Percentiles rank a stretch among this genome's conserved stretches.
phyloP scores from a whole-genome alignment of 2,329 filamentous ascomycete genomes.

The Venturia nashicola region DNA sequence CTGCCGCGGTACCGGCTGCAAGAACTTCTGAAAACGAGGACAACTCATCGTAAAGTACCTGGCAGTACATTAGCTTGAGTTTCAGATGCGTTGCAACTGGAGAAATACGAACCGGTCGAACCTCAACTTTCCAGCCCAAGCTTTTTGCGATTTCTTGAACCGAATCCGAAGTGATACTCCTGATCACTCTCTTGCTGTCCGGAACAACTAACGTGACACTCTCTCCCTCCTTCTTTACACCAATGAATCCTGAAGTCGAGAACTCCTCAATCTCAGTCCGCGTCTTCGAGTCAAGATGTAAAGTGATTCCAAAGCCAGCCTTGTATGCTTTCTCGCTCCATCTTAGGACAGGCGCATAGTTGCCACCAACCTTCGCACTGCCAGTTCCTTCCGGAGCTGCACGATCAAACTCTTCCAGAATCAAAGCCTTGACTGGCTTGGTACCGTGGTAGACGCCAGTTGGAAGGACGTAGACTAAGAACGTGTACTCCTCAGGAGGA shows the following conservation, averaged over 20 bases:
- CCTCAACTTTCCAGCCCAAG: slow-evolving; percentile 78
- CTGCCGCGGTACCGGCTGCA: slow-evolving; percentile 83
- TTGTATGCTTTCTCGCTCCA: slow-evolving; percentile 72
- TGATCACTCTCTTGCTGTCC: slow-evolving; percentile 76
- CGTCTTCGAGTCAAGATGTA: slow-evolving; percentile 79
- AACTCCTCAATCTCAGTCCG: slow-evolving; percentile 90
- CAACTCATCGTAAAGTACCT: slow-evolving; percentile 53
- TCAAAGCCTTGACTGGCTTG: slow-evolving; percentile 73
- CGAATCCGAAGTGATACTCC: slow-evolving; percentile 72
- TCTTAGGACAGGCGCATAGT: slow-evolving; percentile 84
- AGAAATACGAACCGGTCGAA: slow-evolving; percentile 44
- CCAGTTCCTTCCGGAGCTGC: slow-evolving; percentile 85
- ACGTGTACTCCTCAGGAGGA: slow-evolving; percentile 85
- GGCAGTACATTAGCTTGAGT: background rate
- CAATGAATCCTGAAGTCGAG: slow-evolving; percentile 87
- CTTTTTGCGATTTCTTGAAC: slow-evolving; percentile 62
- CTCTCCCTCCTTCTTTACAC: slow-evolving; percentile 43
- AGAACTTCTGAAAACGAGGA: slow-evolving; percentile 63
- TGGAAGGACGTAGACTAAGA: slow-evolving; percentile 79
- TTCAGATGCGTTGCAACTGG: background rate
- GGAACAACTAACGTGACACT: slow-evolving; percentile 70
- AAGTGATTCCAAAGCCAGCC: slow-evolving; percentile 82
- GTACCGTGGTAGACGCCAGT: slow-evolving; percentile 91
- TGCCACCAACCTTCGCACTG: slow-evolving; percentile 86
- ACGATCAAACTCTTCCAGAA: slow-evolving; percentile 88